Base-by-base conservation (phyloP, 768 basidiomycete species). In the Panellus pusillus region DNA sequence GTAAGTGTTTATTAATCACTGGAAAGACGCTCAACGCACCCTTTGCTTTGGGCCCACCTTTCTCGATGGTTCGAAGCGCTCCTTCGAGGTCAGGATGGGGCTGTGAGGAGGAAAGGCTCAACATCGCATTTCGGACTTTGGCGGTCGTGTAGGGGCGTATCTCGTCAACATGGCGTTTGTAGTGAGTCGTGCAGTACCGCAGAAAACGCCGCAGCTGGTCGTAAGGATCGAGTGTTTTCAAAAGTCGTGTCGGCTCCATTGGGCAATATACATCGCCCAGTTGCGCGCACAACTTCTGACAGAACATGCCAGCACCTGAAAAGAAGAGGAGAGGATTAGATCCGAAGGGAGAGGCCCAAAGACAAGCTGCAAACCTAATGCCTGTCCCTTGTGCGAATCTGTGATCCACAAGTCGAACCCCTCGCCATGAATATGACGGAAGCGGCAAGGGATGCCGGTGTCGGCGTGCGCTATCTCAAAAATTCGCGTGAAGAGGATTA, bases 171-270 rank as follows among this genome's bases (percentile, higher is more conserved):
- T 67, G 62, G 1, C 60, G 50, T 32, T 52, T 54, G 48, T 61
- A 65, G 50, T 68, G 68, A 11, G 57, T 52, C 6, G 49, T 27
- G 41, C 68, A 70, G 15, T 65, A 42, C 1, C 62, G 52, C 32
- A 62, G 56, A 17, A 64, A 62, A 0, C 56, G 57, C 11, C 37
- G 48, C 9, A 70, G 60, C 32, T 70, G 68, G 11, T 66, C 66
- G 55, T 66, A 67, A n/a, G 64, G 60, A 19, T 44, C 47, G 1
- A 70, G 51, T n/a, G 55, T 44, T 18, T 43, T 11, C 5, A 68
- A 40, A 1, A 43, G 45, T 14, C 40, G 47, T 6, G 45, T 18
- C 12, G 55, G 59, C 36, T 65, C 50, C 18, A 52, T 47, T 4
- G 41, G 42, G 47, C 57, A 52, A 9, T 29, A 46, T 2, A 52